Conservation (phyloP, 495 filamentous ascomycete species). For the Daldinia decipiens region DNA sequence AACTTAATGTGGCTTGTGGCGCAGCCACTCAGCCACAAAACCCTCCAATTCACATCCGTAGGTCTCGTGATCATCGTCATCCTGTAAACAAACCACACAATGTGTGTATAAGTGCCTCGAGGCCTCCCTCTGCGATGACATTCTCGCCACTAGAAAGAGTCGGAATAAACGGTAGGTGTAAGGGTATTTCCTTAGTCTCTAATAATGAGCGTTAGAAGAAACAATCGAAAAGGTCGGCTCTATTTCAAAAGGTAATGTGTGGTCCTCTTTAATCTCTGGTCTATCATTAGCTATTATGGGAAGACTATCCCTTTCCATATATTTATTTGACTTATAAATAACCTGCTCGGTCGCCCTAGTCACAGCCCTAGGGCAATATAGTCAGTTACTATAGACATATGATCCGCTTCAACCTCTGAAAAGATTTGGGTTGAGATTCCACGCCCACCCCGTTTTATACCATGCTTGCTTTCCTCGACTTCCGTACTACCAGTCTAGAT, state of each 20-base stretch:
- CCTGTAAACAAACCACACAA: not conserved
- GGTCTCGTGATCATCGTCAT: not conserved
- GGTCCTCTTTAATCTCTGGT: not conserved
- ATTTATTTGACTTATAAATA: not conserved
- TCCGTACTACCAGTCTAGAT: constrained; percentile 12
- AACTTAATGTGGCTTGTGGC: not conserved
- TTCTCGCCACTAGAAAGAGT: not conserved
- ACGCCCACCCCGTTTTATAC: not conserved
- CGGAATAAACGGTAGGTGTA: not conserved
- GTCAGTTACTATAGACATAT: not conserved
- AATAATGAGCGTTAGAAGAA: not conserved
- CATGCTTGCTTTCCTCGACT: not conserved
- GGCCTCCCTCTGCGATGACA: not conserved
- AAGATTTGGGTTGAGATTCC: too few relatives aligned
- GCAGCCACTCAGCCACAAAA: constrained; percentile 13
- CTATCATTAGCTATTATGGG: constrained; percentile 22
- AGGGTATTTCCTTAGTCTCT: not conserved
- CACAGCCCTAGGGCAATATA: not conserved
- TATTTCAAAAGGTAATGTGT: not conserved
- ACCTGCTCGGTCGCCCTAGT: too few relatives aligned
- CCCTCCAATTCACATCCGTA: not conserved
- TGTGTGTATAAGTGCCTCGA: not conserved
- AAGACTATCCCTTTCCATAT: not conserved
- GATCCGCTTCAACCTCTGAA: too few relatives aligned
- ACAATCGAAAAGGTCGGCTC: not conserved